These are phyloP conservation scores for Stagonosporopsis vannaccii DNA, from an alignment of 2,329 filamentous ascomycete species.

Conservation along the genomic window DNA sequence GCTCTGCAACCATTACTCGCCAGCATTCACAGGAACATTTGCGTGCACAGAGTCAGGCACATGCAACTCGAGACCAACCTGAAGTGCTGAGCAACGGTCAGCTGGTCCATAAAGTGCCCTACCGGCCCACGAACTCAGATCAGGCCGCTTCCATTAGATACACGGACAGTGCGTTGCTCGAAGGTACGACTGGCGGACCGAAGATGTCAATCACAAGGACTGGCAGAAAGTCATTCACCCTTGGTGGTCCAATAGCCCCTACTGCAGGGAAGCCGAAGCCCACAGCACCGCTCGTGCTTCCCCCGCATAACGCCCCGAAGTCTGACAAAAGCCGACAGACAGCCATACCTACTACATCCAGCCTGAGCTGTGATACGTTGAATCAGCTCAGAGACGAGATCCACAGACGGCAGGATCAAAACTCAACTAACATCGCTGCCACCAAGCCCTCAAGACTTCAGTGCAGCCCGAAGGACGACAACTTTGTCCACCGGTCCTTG, in stretches of 20 bases:
- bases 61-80: conserved; percentile 13
- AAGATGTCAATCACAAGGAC: conserved; percentile 28
- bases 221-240: conserved; percentile 30
- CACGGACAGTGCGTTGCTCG: conserved; percentile 8
- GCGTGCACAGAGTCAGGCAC: conserved; percentile 12
- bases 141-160: conserved; percentile 14
- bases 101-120: conserved; percentile 39
- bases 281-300: neutral
- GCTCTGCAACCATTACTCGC: neutral
- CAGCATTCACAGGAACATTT: conserved; percentile 22
- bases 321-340: neutral
- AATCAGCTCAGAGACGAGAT: conserved; percentile 40
- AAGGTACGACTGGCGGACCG: conserved; percentile 8
- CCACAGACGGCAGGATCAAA: conserved; percentile 20
- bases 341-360: conserved; percentile 29
- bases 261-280: neutral
- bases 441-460: conserved; percentile 30
- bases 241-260: conserved; percentile 13
- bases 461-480: conserved; percentile 23
- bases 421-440: conserved; percentile 22
- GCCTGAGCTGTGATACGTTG: conserved; percentile 39
- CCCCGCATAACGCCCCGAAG: neutral
- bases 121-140: conserved; percentile 13
- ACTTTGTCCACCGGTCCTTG: conserved; percentile 43
- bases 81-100: conserved; percentile 35